Evolutionary conservation across 768 basidiomycete species (phyloP).

Genomic region (Tylopilus cervinicoccineus): DNA sequence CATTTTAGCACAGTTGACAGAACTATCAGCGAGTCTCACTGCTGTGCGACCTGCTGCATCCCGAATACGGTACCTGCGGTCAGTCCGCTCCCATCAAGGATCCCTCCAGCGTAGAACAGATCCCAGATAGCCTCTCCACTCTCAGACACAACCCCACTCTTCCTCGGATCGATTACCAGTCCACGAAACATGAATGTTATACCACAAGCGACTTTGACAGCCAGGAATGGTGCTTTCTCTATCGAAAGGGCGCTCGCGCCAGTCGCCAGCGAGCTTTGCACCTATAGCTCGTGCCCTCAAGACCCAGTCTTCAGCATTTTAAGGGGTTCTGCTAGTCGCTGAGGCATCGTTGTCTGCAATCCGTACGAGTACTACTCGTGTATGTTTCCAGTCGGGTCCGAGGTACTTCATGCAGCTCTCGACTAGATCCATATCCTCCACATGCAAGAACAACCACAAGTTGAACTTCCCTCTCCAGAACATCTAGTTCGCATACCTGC

Average conservation of each 20-base stretch:
- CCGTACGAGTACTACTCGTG: conserved; percentile 39
- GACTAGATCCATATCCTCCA: conserved; percentile 63
- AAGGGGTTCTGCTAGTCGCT: conserved; percentile 54
- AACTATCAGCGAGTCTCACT: conserved; percentile 24
- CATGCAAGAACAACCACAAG: conserved; percentile 59
- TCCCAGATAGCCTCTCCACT: conserved; percentile 44
- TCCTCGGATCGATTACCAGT: conserved; percentile 52
- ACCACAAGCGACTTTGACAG: conserved; percentile 65
- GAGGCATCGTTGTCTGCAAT: neutral
- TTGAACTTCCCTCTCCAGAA: conserved; percentile 84
- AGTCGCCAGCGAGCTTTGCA: conserved; percentile 60
- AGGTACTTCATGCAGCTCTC: conserved; percentile 49
- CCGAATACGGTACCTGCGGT: conserved; percentile 67
- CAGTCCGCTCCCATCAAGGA: conserved; percentile 62
- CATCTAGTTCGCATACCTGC: conserved; percentile 60
- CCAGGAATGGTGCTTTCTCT: conserved; percentile 52
- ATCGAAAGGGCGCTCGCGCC: conserved; percentile 55
- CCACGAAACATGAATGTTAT: conserved; percentile 76
- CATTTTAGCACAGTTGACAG: neutral
- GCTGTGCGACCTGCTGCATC: conserved; percentile 48
- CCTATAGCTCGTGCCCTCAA: conserved; percentile 46
- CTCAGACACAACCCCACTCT: conserved; percentile 45
- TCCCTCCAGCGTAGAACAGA: conserved; percentile 61
- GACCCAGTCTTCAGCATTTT: conserved; percentile 67
- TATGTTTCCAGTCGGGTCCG: conserved; percentile 55